These are phyloP conservation scores for Vitellaria paradoxa DNA, from an alignment of 179 eudicot species.

Conservation along the genomic window DNA sequence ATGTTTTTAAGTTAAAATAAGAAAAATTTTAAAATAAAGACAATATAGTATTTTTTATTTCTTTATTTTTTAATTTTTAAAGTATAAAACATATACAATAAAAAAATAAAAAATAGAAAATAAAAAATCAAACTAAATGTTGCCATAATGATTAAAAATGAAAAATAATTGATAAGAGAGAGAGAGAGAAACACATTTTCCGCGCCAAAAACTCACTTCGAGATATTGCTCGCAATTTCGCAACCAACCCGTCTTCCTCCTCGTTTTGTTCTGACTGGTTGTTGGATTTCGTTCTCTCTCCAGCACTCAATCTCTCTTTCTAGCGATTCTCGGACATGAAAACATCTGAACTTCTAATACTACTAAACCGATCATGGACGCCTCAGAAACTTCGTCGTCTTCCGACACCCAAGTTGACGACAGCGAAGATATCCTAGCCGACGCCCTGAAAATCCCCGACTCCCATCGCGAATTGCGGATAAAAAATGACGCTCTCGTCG, in stretches of 20 bases:
- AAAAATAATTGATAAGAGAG: too few relatives aligned
- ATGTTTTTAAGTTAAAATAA: too few relatives aligned
- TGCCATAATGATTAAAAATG: too few relatives aligned
- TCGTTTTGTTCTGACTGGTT: slow-evolving; percentile 6
- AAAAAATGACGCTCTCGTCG: slow-evolving; percentile 4
- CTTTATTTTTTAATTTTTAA: too few relatives aligned
- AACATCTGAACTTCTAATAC: neutral
- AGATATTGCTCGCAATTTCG: too few relatives aligned
- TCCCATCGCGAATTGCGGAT: neutral
- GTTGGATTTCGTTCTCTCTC: neutral
- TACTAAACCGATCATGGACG: slow-evolving; percentile 12
- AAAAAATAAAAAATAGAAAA: too few relatives aligned
- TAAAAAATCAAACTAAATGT: too few relatives aligned
- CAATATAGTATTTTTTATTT: too few relatives aligned
- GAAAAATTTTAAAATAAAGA: too few relatives aligned
- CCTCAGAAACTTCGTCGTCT: slow-evolving; percentile 7
- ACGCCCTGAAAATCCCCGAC: neutral
- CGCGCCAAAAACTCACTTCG: neutral
- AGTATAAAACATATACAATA: too few relatives aligned
- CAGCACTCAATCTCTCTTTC: neutral
- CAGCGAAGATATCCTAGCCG: slow-evolving; percentile 8
- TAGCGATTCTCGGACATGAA: neutral
- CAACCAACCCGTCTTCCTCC: slow-evolving; percentile 7
- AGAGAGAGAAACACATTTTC: neutral
- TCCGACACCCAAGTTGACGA: neutral